A percentile compares a stretch with the other conserved stretches of the same genome.
Conservation (phyloP, 768 basidiomycete genomes). For the Cyclocybe cylindracea region DNA sequence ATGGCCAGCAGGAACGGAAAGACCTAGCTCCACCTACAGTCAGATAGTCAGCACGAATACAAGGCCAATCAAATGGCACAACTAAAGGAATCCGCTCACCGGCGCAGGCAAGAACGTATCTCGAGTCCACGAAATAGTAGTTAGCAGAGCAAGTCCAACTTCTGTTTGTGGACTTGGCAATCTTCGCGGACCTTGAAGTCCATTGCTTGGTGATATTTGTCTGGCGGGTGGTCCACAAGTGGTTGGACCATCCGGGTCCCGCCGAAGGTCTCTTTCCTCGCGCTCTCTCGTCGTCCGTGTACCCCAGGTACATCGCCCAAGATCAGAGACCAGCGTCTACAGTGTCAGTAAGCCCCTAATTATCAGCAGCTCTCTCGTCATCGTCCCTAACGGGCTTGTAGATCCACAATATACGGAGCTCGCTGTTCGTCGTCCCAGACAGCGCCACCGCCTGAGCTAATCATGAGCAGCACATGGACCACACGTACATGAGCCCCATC, state of each 20-base stretch:
- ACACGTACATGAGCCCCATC: slow-evolving; percentile 17
- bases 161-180: no score
- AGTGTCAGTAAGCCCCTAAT: slow-evolving; percentile 24
- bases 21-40: no score
- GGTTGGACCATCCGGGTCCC: slow-evolving; percentile 23
- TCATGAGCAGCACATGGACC: slow-evolving; percentile 19
- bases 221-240: slow-evolving; percentile 12
- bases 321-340: slow-evolving; percentile 31
- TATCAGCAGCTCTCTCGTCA: not conserved
- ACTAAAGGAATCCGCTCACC: no score
- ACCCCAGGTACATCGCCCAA: slow-evolving; percentile 30
- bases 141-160: no score
- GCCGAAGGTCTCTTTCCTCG: slow-evolving; percentile 23
- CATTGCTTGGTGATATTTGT: slow-evolving; percentile 15
- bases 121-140: no score
- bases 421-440: slow-evolving; percentile 8
- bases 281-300: slow-evolving; percentile 28
- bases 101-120: no score
- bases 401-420: slow-evolving; percentile 5
- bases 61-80: no score
- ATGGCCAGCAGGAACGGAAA: no score
- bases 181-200: not conserved
- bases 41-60: no score
- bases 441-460: slow-evolving; percentile 6
- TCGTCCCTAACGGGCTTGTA: slow-evolving; percentile 1